Evolutionary conservation across 177 flowering plant genomes (phyloP).

Genomic region (Vitis hybrid): DNA sequence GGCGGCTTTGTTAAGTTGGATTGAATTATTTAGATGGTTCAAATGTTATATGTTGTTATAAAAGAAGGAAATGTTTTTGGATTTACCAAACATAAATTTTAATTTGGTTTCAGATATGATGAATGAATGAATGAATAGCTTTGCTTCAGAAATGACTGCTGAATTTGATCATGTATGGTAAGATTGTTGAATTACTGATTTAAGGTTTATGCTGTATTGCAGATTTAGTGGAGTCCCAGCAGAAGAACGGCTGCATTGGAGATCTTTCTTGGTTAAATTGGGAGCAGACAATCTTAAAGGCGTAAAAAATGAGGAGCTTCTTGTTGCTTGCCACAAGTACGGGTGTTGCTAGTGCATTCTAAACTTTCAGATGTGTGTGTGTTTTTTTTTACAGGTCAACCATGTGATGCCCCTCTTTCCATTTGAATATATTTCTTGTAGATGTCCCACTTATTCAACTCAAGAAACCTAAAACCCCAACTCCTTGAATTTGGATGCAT

Average conservation of each 20-base stretch:
- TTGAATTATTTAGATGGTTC: no score
- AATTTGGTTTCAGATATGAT: neutral
- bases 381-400: no score
- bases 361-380: no score
- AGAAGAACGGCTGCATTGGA: slow-evolving; percentile 91
- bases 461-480: no score
- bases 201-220: slow-evolving; percentile 11
- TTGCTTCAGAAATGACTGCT: neutral
- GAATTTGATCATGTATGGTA: neutral
- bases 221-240: slow-evolving; percentile 96
- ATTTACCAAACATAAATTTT: neutral
- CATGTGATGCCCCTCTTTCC: no score
- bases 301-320: slow-evolving; percentile 87
- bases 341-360: slow-evolving; percentile 13
- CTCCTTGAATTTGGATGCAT: no score
- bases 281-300: slow-evolving; percentile 94
- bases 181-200: neutral
- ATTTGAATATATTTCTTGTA: no score
- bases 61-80: no score
- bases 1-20: no score
- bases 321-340: slow-evolving; percentile 93
- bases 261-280: slow-evolving; percentile 82
- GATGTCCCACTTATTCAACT: no score
- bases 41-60: no score
- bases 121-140: neutral